Evolutionary conservation across 106 monocot species (phyloP), one percentile per base, ranked within the genome.

Genomic region (Amphibolis antarctica): DNA sequence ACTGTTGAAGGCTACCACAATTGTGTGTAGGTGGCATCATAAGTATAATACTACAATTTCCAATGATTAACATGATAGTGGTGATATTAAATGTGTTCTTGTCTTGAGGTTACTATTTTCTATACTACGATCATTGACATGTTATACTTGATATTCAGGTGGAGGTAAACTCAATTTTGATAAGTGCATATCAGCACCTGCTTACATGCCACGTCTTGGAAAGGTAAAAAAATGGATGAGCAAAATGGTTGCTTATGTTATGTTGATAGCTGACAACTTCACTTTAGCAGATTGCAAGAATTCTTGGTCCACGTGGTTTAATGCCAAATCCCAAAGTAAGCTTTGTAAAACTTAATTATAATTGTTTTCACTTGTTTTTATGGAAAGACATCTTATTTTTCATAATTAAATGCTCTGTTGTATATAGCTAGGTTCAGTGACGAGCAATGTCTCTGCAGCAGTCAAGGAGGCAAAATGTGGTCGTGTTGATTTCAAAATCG

Each of bases 301-400:
- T 96, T 70, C 86, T 96, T 69, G 90, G 90, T 65, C 96, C 96
- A 20, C 90, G 96, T 72, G 96, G 96, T 48, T 55, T 90, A 63
- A 96, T 96, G 96, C 96, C 96, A 46, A 96, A 96, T 51, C 89
- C 90, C 24, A 96, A 96, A 73, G 96, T 96, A 55, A 75, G 69
- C 73, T 65, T 63, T 46, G 63, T 28, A 26, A 31, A 24, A 64
- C 44, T 63, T 19, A 52, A 14, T 23, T 46, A 44, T 19, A 11
- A 28, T 51, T 51, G 9, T 25, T 26, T 49, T 55, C 24, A 55
- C 12, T 9, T 59, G 17, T 31, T 1, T 21, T 17, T 59, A 3
- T 23, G n/a, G 11, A 36, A 4, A 4, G 7, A 7, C 36, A 7
- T 36, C 36, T 36, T 36, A 7, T 36, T 36, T 36, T 36, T 36